A percentile compares a stretch with the other conserved stretches of the same genome.
Evolutionary conservation across 2,329 filamentous ascomycete species (phyloP).

Genomic region (Pseudofabraea citricarpa): DNA sequence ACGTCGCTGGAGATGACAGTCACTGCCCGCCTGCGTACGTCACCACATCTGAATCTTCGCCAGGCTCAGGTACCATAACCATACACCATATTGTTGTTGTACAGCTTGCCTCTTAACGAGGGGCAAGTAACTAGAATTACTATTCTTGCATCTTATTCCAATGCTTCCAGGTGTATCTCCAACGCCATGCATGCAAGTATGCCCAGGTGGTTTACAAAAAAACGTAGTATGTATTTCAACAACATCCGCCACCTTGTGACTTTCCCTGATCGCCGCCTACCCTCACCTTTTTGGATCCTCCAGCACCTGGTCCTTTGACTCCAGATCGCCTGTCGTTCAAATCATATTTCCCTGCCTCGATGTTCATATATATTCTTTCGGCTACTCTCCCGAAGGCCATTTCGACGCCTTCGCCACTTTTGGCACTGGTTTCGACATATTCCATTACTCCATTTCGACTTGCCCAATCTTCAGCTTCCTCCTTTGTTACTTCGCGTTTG

Average conservation of each 20-base stretch:
- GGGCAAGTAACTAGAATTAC: too few relatives aligned
- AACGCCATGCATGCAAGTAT: constrained; percentile 15
- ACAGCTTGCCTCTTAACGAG: too few relatives aligned
- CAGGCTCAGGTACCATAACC: too few relatives aligned
- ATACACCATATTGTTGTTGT: too few relatives aligned
- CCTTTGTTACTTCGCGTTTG: constrained; percentile 71
- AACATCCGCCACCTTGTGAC: constrained; percentile 21
- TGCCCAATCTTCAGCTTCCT: constrained; percentile 91
- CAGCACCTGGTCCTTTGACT: constrained; percentile 68
- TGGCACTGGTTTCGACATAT: constrained; percentile 95
- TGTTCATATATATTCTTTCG: constrained; percentile 94
- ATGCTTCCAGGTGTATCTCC: too few relatives aligned
- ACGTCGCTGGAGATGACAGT: too few relatives aligned
- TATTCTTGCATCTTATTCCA: too few relatives aligned
- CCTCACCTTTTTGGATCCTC: constrained; percentile 32
- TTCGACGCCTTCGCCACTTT: constrained; percentile 92
- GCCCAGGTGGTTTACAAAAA: constrained; percentile 3
- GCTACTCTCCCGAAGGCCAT: constrained; percentile 89
- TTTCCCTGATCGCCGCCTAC: constrained; percentile 26
- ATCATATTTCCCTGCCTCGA: constrained; percentile 86
- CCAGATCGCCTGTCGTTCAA: constrained; percentile 88
- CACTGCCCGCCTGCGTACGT: too few relatives aligned
- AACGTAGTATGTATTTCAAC: constrained; percentile 7
- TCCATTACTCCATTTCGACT: constrained; percentile 77
- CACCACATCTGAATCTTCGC: too few relatives aligned